Evolutionary conservation across 305 asterid species (phyloP), one percentile per base, ranked within the genome.

Genomic region (Solanum hybrid): DNA sequence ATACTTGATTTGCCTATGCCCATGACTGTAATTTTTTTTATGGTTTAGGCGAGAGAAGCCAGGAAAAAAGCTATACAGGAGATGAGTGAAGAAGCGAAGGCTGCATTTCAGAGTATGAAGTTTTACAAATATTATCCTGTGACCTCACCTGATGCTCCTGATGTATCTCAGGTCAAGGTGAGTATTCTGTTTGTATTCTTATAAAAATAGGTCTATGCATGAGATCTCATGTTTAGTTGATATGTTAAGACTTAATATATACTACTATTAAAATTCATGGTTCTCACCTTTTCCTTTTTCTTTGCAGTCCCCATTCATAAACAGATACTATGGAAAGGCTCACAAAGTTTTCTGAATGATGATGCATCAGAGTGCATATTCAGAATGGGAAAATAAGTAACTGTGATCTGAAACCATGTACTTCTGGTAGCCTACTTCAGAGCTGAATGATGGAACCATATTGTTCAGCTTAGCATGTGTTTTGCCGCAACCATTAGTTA

Each of bases 291-390:
- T 32, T 77, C 24, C 3, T 85, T 37, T 80, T 92, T 77, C 86
- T 34, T 73, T 73, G 93, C 95, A 96, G 99, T 86, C 99, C 79
- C 91, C 92, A 76, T 96, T 94, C 91, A 96, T 96, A 90, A 96
- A 95, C 93, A 94, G 98, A 91, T 96, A 96, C 91, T 96, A 95
- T 0, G 95, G 98, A 73, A 95, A 93, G 92, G 99, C 98, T 90
- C 94, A 95, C 91, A 84, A 87, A 92, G 93, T 96, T 87, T 65
- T 94, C 80, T 94, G 91, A 93, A 91, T 31, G 88, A 84, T 29
- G 77, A 51, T 29, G 88, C 41, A 84, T 84, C 7, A 51, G 73
- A 45, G 68, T 1, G 2, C 86, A 37, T 80, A 24, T 81, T 79
- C 68, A 38, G 68, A 37, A 12, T 37, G 86, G 65, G n/a, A 84